Evolutionary conservation across 2,329 filamentous ascomycete species (phyloP).

Genomic region (Aspergillus tamarii): DNA sequence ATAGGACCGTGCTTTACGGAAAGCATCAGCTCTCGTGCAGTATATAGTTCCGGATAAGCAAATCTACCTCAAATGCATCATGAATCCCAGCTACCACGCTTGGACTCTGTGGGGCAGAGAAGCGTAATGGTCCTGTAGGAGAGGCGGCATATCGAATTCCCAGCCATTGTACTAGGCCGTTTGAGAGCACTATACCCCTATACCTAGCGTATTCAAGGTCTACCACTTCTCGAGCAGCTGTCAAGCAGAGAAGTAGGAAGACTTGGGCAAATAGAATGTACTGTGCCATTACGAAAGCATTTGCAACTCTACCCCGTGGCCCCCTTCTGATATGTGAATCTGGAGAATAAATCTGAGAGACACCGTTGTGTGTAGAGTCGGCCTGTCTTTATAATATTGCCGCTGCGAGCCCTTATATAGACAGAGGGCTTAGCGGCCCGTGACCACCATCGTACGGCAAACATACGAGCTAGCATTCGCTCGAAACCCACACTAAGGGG

Average conservation of each 20-base stretch:
- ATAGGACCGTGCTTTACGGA: slow-evolving; percentile 41
- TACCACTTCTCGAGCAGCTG: slow-evolving; percentile 46
- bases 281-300: slow-evolving; percentile 5
- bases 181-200: slow-evolving; percentile 56
- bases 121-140: slow-evolving; percentile 67
- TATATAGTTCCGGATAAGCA: neutral
- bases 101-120: slow-evolving; percentile 69
- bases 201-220: slow-evolving; percentile 71
- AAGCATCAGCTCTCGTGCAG: neutral
- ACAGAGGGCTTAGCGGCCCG: neutral
- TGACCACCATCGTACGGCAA: neutral
- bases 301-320: neutral
- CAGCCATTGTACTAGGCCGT: slow-evolving; percentile 71
- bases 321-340: neutral
- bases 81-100: slow-evolving; percentile 49
- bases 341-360: neutral
- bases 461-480: neutral
- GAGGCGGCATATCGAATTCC: slow-evolving; percentile 75
- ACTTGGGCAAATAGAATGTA: slow-evolving; percentile 3
- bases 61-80: slow-evolving; percentile 57
- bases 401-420: neutral
- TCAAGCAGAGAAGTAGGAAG: slow-evolving; percentile 24
- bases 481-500: neutral
- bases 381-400: neutral
- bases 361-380: neutral